Conservation (phyloP, 73 alveolate genomes). For the Tetrahymena malaccensis region DNA sequence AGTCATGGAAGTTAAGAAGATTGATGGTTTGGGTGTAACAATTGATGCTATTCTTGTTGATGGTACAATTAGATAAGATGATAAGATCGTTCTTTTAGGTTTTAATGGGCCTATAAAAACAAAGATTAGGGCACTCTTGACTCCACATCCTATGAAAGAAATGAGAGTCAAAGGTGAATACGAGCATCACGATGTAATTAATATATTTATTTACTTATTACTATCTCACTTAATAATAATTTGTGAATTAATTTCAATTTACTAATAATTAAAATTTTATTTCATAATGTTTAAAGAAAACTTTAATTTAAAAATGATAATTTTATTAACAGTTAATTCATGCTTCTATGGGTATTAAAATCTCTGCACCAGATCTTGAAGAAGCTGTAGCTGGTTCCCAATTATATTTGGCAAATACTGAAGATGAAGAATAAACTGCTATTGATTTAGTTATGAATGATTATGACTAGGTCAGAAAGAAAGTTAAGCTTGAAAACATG, state of each 20-base stretch:
- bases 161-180: constrained; percentile 99
- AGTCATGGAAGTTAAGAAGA: constrained; percentile 95
- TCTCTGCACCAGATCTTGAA: constrained; percentile 97
- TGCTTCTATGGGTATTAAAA: constrained; percentile 98
- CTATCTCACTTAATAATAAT: too few species aligned
- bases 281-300: too few species aligned
- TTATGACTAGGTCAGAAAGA: constrained; percentile 80
- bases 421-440: constrained; percentile 83
- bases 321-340: not conserved
- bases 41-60: constrained; percentile 97
- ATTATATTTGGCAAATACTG: constrained; percentile 78
- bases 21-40: constrained; percentile 98
- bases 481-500: constrained; percentile 77
- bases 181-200: constrained; percentile 78
- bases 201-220: too few species aligned
- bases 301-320: too few species aligned
- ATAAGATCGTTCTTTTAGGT: constrained; percentile 96
- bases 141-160: constrained; percentile 98
- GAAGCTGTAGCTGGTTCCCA: constrained; percentile 98
- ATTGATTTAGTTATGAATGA: constrained; percentile 75
- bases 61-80: constrained; percentile 95
- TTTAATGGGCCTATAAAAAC: constrained; percentile 98
- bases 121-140: constrained; percentile 93
- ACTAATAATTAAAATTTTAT: too few species aligned
- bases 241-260: not conserved